phyloP scores from a whole-genome alignment of 108 stramenopile species.

The Cyclostephanos tholiformis region DNA sequence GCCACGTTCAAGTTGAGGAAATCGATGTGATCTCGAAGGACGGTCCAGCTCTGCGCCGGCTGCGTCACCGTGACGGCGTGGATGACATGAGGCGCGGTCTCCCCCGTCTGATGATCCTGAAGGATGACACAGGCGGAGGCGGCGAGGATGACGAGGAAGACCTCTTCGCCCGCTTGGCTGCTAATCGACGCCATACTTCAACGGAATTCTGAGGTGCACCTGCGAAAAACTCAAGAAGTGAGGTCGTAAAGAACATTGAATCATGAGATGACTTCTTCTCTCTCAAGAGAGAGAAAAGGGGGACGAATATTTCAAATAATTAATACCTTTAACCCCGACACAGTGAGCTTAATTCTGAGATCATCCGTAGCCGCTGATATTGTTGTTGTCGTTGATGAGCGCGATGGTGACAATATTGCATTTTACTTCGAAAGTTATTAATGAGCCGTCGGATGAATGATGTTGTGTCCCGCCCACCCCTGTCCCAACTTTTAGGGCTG shows the following conservation, averaged over 20 bases:
- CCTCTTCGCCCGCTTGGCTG: slow-evolving; percentile 24
- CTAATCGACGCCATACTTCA: not conserved
- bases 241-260: not conserved
- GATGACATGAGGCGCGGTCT: slow-evolving; percentile 48
- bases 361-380: no score
- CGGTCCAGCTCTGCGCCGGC: slow-evolving; percentile 85
- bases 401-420: no score
- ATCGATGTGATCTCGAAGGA: slow-evolving; percentile 81
- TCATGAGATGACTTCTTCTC: not conserved
- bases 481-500: no score
- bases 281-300: no score
- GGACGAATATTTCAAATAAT: not conserved
- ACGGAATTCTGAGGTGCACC: not conserved
- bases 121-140: slow-evolving; percentile 29
- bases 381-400: no score
- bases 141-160: slow-evolving; percentile 33
- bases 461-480: no score
- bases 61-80: slow-evolving; percentile 81
- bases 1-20: slow-evolving; percentile 61
- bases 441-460: no score
- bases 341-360: no score
- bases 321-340: not conserved
- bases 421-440: no score
- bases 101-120: slow-evolving; percentile 11
- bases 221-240: not conserved